Percentiles rank a stretch among this genome's conserved stretches.
Conservation (phyloP, 2,329 filamentous ascomycete species). For the Botryosphaeria dothidea region DNA sequence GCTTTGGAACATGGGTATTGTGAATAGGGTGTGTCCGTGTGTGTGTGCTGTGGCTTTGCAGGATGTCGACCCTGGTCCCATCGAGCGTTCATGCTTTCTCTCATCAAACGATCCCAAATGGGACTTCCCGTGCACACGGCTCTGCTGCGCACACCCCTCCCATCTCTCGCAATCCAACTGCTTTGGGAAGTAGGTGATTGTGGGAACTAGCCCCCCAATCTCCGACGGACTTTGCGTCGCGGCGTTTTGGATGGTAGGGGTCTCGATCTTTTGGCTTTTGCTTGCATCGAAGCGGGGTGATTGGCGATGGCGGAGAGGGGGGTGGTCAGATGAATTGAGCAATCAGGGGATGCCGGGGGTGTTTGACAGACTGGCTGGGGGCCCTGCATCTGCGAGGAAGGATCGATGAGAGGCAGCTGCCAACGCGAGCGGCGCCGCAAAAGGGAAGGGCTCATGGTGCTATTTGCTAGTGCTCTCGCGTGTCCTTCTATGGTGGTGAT, state of each 20-base stretch:
- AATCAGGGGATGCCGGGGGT: constrained; percentile 12
- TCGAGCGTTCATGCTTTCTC: neutral
- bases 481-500: neutral
- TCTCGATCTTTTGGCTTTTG: neutral
- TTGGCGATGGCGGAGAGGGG: neutral
- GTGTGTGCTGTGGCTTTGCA: constrained; percentile 4
- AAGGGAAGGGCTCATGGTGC: constrained; percentile 1
- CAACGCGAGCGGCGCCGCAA: constrained; percentile 11
- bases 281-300: constrained; percentile 4
- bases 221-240: neutral
- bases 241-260: neutral
- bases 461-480: neutral
- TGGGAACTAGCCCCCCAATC: neutral
- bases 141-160: neutral
- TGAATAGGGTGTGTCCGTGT: neutral
- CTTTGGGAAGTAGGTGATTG: neutral
- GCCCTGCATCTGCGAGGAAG: constrained; percentile 5
- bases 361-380: neutral
- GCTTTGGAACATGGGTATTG: no score
- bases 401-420: neutral
- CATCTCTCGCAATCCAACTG: constrained; percentile 11
- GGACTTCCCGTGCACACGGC: neutral
- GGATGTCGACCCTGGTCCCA: neutral
- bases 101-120: neutral
- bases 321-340: constrained; percentile 18